Evolutionary conservation across 352 stramenopile genomes (phyloP), one percentile per base, ranked within the genome.

Genomic region (Pythium coloratum): DNA sequence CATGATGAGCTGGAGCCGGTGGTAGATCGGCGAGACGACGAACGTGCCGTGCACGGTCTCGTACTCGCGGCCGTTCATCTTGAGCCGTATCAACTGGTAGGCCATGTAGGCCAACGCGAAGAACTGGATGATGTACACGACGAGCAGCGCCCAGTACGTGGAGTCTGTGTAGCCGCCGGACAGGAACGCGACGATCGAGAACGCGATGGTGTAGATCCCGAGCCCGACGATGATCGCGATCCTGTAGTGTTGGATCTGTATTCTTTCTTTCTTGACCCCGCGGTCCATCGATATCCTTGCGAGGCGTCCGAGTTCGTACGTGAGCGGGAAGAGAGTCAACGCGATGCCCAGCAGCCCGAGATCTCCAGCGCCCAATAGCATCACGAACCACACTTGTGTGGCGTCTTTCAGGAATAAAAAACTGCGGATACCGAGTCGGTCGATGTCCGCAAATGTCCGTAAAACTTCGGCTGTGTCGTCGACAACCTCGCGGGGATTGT

Each of bases 41-140:
- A 91, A 88, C 42, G 76, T 66, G n/a, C 82, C 82, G 55, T 90
- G 76, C 1, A 90, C 75, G 32, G 79, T 86, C 59, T 92, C 84
- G 49, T 82, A 86, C 62, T 90, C 79, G 36, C 82, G 75, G 34
- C 80, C 81, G 13, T 67, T 72, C 13, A 77, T 56, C 53, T 88
- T 88, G 12, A 90, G 73, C 18, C 69, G 57, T 1, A 80, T 13
- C 16, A 90, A 67, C 44, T 77, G 62, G 56, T 59, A 73, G 24
- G 77, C 67, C 74, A 89, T 88, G 75, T 81, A 90, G 20, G 77
- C 30, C 44, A 89, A 73, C 57, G 71, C 81, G 53, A 76, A 47
- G 33, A 84, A 76, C 60, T 88, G 76, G 9, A 86, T 61, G 24
- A 73, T 69, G 49, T 90, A 88, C 12, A 83, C 72, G 20, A 40